Evolutionary conservation across 768 basidiomycete species (phyloP).

Genomic region (Rhodotorula taiwanensis): DNA sequence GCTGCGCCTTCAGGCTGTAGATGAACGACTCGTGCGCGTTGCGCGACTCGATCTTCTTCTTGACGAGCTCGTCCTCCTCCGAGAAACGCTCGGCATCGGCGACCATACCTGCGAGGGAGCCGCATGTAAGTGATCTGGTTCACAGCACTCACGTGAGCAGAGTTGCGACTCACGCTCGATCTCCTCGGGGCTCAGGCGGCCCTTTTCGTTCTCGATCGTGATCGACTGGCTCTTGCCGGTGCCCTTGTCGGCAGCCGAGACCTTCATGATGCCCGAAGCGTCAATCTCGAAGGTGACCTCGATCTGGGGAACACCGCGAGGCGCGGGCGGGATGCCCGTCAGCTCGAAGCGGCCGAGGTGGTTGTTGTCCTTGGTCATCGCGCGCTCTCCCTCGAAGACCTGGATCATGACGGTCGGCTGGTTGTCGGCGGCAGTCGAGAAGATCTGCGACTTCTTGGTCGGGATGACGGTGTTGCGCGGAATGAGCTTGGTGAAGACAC

Average conservation of each 20-base stretch:
- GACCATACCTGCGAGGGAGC: conserved; percentile 55
- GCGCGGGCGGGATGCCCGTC: conserved; percentile 82
- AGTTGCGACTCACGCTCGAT: conserved; percentile 56
- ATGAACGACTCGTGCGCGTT: conserved; percentile 1
- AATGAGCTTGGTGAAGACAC: conserved; percentile 96
- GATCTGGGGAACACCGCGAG: conserved; percentile 93
- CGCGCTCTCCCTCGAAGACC: conserved; percentile 95
- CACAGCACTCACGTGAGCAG: neutral
- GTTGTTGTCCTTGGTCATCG: conserved; percentile 97
- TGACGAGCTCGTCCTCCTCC: conserved; percentile 56
- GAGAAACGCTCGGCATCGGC: conserved; percentile 85
- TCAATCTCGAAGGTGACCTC: conserved; percentile 93
- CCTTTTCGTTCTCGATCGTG: conserved; percentile 94
- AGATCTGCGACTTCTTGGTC: conserved; percentile 87
- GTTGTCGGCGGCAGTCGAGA: conserved; percentile 48
- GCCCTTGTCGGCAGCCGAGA: conserved; percentile 86
- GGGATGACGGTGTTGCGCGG: conserved; percentile 97
- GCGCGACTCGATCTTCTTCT: conserved; percentile 49
- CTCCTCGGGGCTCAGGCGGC: conserved; percentile 75
- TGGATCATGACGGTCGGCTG: conserved; percentile 91
- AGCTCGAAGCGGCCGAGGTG: conserved; percentile 74
- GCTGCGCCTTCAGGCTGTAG: conserved; percentile 78
- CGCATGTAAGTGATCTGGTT: neutral
- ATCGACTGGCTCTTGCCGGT: conserved; percentile 75
- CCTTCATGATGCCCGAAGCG: conserved; percentile 66